These are phyloP conservation scores for Eucalyptus victrix DNA, from an alignment of 345 rosid species.

Conservation along the genomic window DNA sequence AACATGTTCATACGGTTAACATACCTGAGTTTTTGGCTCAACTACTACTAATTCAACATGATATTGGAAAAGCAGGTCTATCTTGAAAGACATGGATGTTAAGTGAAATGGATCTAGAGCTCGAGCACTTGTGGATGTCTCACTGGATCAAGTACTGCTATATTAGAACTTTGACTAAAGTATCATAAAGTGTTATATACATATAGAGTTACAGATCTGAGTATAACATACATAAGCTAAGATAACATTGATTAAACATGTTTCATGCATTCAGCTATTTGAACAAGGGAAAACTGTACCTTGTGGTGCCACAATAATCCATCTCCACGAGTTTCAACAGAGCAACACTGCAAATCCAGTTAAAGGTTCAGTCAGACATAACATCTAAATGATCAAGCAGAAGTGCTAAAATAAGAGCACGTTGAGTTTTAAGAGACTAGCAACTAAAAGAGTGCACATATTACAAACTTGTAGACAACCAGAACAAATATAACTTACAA, in stretches of 20 bases:
- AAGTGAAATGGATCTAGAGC: not conserved
- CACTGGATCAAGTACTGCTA: not conserved
- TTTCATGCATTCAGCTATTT: not conserved
- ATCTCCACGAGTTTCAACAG: constrained; percentile 72
- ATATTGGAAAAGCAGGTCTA: not conserved
- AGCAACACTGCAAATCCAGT: constrained; percentile 56
- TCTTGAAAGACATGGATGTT: not conserved
- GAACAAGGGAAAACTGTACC: constrained; percentile 23
- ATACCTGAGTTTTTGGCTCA: not conserved
- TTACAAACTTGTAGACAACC: not conserved
- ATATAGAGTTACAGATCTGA: not conserved
- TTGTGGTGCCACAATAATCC: constrained; percentile 96
- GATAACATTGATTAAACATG: not conserved
- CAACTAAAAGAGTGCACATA: not conserved
- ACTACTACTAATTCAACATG: not conserved
- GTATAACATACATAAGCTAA: not conserved
- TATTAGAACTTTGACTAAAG: not conserved
- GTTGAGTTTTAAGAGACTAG: not conserved
- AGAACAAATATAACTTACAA: not conserved
- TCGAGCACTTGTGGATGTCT: not conserved
- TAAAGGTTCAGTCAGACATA: not conserved
- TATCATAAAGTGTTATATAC: not conserved
- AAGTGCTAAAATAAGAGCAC: not conserved
- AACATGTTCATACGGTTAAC: not conserved
- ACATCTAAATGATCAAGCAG: not conserved